Evolutionary conservation across 164 flowering plant genomes (phyloP).

Genomic region (Platanus orientalis): DNA sequence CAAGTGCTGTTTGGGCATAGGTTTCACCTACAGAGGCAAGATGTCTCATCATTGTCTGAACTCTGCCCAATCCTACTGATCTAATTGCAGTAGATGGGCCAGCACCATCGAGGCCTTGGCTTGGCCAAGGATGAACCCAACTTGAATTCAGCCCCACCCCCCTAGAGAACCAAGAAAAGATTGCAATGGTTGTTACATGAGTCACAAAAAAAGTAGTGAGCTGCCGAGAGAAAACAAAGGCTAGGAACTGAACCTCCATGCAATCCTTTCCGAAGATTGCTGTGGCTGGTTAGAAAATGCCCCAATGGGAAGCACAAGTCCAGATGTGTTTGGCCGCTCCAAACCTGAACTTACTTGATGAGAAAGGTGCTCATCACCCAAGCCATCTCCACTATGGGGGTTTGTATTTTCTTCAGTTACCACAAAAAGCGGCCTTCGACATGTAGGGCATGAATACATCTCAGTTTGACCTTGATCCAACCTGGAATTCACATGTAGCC

Average conservation of each 20-base stretch:
- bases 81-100: constrained; percentile 74
- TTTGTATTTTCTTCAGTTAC: constrained; percentile 38
- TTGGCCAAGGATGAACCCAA: constrained; percentile 68
- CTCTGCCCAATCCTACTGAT: constrained; percentile 72
- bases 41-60: constrained; percentile 98
- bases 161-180: constrained; percentile 24
- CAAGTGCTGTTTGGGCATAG: constrained; percentile 80
- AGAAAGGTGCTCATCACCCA: constrained; percentile 75
- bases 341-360: constrained; percentile 56
- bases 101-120: constrained; percentile 75
- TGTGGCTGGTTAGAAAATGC: constrained; percentile 53
- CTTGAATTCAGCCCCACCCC: constrained; percentile 54
- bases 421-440: constrained; percentile 88
- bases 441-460: constrained; percentile 88
- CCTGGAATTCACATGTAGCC: constrained; percentile 40
- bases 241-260: constrained; percentile 63
- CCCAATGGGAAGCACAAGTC: constrained; percentile 41
- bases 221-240: neutral
- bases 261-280: constrained; percentile 42
- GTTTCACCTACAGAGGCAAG: constrained; percentile 97
- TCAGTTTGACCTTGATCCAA: constrained; percentile 89
- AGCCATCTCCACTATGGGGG: constrained; percentile 34
- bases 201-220: neutral
- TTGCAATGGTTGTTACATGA: neutral
- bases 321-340: constrained; percentile 43